These are phyloP conservation scores for Hypoxylon sp. DNA, from an alignment of 2,329 filamentous ascomycete species.

Conservation along the genomic window DNA sequence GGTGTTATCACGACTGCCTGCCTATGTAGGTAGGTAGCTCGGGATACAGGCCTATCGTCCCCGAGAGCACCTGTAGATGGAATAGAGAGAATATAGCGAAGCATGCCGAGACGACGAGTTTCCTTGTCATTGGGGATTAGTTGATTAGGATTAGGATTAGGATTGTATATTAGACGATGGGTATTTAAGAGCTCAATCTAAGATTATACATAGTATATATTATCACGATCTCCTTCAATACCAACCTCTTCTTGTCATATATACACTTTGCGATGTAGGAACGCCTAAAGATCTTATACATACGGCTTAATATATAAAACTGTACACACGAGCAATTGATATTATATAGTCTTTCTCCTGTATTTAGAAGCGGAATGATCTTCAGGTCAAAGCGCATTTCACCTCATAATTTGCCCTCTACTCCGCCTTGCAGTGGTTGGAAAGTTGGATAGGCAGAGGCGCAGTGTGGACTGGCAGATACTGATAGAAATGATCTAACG, in stretches of 20 bases:
- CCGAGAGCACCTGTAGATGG: conserved; percentile 20
- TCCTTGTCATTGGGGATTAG: background rate
- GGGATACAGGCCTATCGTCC: conserved; percentile 9
- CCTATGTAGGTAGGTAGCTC: conserved; percentile 7
- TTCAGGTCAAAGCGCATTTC: background rate
- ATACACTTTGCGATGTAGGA: background rate
- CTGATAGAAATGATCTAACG: conserved; percentile 31
- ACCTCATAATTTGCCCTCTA: conserved; percentile 2
- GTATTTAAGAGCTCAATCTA: conserved; percentile 33
- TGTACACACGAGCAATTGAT: too few relatives aligned
- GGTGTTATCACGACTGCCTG: conserved; percentile 8
- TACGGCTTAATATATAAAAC: background rate
- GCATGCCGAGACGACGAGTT: conserved; percentile 16
- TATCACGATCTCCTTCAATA: background rate
- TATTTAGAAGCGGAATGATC: background rate
- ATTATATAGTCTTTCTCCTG: too few relatives aligned
- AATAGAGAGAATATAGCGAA: conserved; percentile 35
- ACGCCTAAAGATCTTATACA: too few relatives aligned
- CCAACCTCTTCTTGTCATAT: background rate
- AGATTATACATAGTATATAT: conserved; percentile 24
- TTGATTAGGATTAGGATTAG: background rate
- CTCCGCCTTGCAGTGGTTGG: conserved; percentile 13
- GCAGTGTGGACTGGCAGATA: conserved; percentile 23
- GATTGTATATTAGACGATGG: conserved; percentile 32
- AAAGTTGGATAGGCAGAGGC: conserved; percentile 23